Base-by-base conservation (phyloP, 495 filamentous ascomycete genomes). In the Hypomontagnella submonticulosa region DNA sequence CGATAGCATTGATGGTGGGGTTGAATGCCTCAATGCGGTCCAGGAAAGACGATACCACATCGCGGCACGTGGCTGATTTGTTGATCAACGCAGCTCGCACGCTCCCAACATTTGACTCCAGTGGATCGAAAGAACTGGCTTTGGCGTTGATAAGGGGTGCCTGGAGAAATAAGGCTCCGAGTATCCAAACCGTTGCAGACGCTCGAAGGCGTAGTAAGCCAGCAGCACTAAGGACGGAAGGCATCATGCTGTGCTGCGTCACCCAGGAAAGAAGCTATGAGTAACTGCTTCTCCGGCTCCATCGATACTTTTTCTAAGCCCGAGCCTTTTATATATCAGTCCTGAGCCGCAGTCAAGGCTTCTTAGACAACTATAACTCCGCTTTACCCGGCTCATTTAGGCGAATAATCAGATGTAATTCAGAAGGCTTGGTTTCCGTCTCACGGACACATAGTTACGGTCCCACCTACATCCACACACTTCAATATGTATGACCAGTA, bases 1-100 rank as follows among this genome's bases (percentile, higher is more conserved):
- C 75, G 47, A 90, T 73, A 18, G 86, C 81, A 57, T 88, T 87
- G 53, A 88, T 78, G 10, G 73, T 75, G 8, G 79, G 78, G 69
- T 90, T 86, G 64, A 84, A 80, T 7, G 73, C 69, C 50, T 83
- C 77, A 38, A 90, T 86, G 13, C 85, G 81, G 2, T 79, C 68
- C 30, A 89, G 68, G 64, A 86, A 89, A 15, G 79, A 73, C 16
- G 77, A 79, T n/a, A 88, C 75, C 0, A 89, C 72, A 4, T 72
- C 72, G 9, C 80, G 75, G 69, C 85, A 88, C 19, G 81, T 83
- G 32, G 81, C 78, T 13, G 76, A 66, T 4, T 76, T 73, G n/a
- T 73, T 66, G 57, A 76, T 81, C 37, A 89, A 77, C 11, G 78
- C 76, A 61, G 80, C 63, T 59, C 89, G 87, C 19, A 87, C 76